Percentiles rank a stretch among this genome's conserved stretches.
phyloP scores from a whole-genome alignment of 148 eudicot genomes.

The Persicaria maculosa region DNA sequence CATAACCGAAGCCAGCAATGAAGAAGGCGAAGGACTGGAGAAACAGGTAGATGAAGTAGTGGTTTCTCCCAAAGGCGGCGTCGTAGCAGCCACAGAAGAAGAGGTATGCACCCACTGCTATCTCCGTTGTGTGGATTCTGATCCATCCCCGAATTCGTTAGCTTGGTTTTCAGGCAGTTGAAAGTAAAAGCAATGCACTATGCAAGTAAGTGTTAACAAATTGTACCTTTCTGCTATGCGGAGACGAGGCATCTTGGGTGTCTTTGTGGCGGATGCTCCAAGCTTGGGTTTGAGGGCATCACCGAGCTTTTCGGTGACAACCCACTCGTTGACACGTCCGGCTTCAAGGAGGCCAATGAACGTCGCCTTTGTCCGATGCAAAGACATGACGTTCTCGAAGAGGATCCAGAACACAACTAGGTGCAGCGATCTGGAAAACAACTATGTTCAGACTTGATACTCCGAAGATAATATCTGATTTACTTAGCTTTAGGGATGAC shows the following conservation, averaged over 20 bases:
- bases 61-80: conserved; percentile 35
- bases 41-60: conserved; percentile 59
- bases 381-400: conserved; percentile 84
- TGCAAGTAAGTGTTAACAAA: too few relatives aligned
- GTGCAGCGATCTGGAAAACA: conserved; percentile 49
- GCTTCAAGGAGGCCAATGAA: conserved; percentile 69
- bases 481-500: too few relatives aligned
- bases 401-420: conserved; percentile 64
- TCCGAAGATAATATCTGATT: too few relatives aligned
- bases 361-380: conserved; percentile 80
- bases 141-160: not conserved
- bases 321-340: conserved; percentile 75
- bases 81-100: conserved; percentile 66
- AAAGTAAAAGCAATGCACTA: not conserved
- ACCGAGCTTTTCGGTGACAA: conserved; percentile 82
- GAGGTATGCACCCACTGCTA: conserved; percentile 46
- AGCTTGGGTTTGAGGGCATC: conserved; percentile 42
- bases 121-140: conserved; percentile 46
- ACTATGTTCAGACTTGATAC: too few relatives aligned
- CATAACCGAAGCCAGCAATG: conserved; percentile 57
- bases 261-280: conserved; percentile 16
- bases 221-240: conserved; percentile 48
- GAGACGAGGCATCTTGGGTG: conserved; percentile 29
- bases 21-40: conserved; percentile 64
- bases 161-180: not conserved